phyloP scores from a whole-genome alignment of 345 rosid genomes.

The Tarenaya hassleriana region DNA sequence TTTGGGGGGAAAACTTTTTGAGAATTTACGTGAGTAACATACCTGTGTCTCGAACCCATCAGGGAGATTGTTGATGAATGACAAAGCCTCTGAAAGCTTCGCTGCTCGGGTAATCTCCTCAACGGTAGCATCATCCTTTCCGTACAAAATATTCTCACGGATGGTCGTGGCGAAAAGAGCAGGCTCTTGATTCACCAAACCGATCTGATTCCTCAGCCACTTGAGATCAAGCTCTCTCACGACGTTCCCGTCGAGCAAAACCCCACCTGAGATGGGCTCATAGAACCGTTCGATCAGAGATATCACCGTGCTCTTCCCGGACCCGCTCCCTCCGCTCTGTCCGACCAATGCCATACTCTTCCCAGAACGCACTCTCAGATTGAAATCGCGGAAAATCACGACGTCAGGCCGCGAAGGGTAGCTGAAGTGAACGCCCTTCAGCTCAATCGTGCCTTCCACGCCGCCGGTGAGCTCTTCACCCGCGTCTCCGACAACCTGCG shows the following conservation, averaged over 20 bases:
- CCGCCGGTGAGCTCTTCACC: conserved; percentile 66
- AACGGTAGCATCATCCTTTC: conserved; percentile 66
- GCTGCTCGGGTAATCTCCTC: conserved; percentile 76
- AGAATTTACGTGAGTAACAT: neutral
- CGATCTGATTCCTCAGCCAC: conserved; percentile 83
- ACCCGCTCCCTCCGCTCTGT: conserved; percentile 96
- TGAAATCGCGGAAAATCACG: conserved; percentile 58
- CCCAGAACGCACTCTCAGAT: conserved; percentile 60
- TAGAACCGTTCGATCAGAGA: conserved; percentile 84
- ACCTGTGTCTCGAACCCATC: conserved; percentile 95
- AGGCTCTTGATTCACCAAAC: conserved; percentile 93
- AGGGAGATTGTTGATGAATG: conserved; percentile 89
- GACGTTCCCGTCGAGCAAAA: conserved; percentile 30
- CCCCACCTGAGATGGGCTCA: conserved; percentile 73
- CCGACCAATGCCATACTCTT: conserved; percentile 91
- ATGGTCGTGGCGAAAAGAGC: conserved; percentile 82
- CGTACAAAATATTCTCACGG: conserved; percentile 82
- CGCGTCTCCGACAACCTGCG: conserved; percentile 53
- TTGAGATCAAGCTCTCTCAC: conserved; percentile 61
- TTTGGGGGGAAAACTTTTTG: neutral
- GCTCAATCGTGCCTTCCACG: conserved; percentile 72
- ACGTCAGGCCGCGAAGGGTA: conserved; percentile 92
- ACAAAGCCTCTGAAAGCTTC: conserved; percentile 73
- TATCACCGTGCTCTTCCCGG: conserved; percentile 89
- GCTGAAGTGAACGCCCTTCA: conserved; percentile 59